Evolutionary conservation across 2,329 filamentous ascomycete genomes (phyloP).

Genomic region (Fusarium sterilihyphosum): DNA sequence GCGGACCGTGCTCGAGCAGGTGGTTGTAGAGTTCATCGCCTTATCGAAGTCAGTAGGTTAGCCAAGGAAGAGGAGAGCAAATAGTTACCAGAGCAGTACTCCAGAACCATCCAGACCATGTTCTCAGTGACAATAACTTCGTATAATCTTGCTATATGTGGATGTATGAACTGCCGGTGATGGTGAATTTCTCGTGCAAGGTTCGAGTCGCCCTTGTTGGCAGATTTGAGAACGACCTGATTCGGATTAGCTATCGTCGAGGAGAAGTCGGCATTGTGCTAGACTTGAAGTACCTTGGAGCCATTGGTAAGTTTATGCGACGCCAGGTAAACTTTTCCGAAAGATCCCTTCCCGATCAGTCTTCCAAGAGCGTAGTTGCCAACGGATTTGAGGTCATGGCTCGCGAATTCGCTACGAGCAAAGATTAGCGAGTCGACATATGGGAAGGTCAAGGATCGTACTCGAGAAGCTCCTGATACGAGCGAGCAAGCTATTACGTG

Average conservation of each 20-base stretch:
- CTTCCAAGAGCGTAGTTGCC: slow-evolving; percentile 94
- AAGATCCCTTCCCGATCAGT: slow-evolving; percentile 96
- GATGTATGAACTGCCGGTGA: slow-evolving; percentile 96
- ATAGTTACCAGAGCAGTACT: slow-evolving; percentile 86
- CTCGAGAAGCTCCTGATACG: slow-evolving; percentile 96
- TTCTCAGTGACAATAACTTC: slow-evolving; percentile 97
- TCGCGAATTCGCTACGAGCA: slow-evolving; percentile 84
- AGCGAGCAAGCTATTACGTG: slow-evolving; percentile 81
- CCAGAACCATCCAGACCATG: slow-evolving; percentile 94
- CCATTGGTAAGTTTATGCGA: slow-evolving; percentile 98
- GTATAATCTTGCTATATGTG: slow-evolving; percentile 95
- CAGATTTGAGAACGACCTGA: slow-evolving; percentile 97
- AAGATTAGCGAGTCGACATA: slow-evolving; percentile 2
- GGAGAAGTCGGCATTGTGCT: neutral
- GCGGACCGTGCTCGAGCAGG: slow-evolving; percentile 84
- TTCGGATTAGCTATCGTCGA: slow-evolving; percentile 3
- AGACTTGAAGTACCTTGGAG: slow-evolving; percentile 75
- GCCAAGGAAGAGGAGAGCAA: neutral
- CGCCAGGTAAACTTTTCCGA: slow-evolving; percentile 97
- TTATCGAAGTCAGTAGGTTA: slow-evolving; percentile 57
- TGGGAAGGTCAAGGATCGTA: slow-evolving; percentile 58
- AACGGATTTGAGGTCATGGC: slow-evolving; percentile 88
- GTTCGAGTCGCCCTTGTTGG: slow-evolving; percentile 94
- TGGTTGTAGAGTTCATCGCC: slow-evolving; percentile 98
- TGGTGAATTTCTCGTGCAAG: slow-evolving; percentile 98